Evolutionary conservation across 345 rosid genomes (phyloP).

Genomic region (Toxicodendron radicans): DNA sequence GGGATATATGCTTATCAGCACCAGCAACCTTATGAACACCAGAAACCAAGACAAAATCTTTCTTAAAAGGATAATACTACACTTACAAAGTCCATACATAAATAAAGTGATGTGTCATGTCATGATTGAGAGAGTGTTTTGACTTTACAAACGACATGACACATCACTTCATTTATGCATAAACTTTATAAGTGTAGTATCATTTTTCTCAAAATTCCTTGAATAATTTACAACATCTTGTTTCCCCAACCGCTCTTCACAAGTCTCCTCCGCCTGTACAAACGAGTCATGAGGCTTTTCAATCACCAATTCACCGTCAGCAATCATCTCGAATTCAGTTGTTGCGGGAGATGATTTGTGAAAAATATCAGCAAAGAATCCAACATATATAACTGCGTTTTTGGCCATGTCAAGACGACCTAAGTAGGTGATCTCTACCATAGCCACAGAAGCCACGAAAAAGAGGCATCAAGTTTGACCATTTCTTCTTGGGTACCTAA

Average conservation of each 20-base stretch:
- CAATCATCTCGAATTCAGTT: conserved; percentile 8
- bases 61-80: too few species aligned
- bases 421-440: conserved; percentile 74
- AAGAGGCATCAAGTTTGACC: conserved; percentile 59
- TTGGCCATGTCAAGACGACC: conserved; percentile 78
- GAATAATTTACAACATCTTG: conserved; percentile 62
- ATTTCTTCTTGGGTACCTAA: conserved; percentile 44
- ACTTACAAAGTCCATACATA: too few species aligned
- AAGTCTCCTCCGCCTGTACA: conserved; percentile 38
- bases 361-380: conserved; percentile 72
- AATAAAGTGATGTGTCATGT: too few species aligned
- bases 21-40: conserved; percentile 61
- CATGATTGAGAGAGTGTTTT: too few species aligned
- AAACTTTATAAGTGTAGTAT: too few species aligned
- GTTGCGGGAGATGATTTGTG: conserved; percentile 27
- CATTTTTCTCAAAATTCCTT: conserved; percentile 71
- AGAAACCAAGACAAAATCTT: conserved; percentile 62
- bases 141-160: too few species aligned
- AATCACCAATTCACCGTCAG: conserved; percentile 9
- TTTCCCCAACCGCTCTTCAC: conserved; percentile 77
- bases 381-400: conserved; percentile 51
- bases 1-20: too few species aligned
- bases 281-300: conserved; percentile 15
- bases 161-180: too few species aligned
- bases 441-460: conserved; percentile 61